Percentiles rank a stretch among this genome's conserved stretches.
Evolutionary conservation across 768 basidiomycete species (phyloP).

Genomic region (Thelephora ganbajun): DNA sequence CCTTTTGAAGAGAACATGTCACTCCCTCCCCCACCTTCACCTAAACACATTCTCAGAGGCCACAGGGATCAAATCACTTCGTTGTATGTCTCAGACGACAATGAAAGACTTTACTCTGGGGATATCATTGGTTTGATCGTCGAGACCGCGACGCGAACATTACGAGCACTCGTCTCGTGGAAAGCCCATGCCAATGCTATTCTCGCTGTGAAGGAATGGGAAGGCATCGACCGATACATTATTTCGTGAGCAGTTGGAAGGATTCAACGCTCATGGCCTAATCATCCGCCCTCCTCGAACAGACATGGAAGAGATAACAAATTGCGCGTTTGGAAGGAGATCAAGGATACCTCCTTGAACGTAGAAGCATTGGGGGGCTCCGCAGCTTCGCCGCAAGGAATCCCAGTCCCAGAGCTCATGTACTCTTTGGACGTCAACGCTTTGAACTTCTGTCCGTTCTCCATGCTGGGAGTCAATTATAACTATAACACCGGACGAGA

Average conservation of each 20-base stretch:
- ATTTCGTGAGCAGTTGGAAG: no score
- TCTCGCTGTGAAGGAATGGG: slow-evolving; percentile 70
- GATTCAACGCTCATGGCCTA: background rate
- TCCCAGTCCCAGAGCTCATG: slow-evolving; percentile 34
- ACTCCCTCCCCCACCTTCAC: slow-evolving; percentile 27
- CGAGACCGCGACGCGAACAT: slow-evolving; percentile 58
- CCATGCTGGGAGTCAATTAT: slow-evolving; percentile 30
- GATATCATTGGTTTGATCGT: slow-evolving; percentile 70
- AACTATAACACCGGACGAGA: background rate
- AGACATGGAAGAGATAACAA: slow-evolving; percentile 85
- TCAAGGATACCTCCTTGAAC: slow-evolving; percentile 28
- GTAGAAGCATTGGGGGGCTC: slow-evolving; percentile 39
- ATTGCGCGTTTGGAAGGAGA: slow-evolving; percentile 56
- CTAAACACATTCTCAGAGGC: slow-evolving; percentile 60
- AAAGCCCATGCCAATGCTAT: slow-evolving; percentile 65
- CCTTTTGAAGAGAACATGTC: slow-evolving; percentile 23
- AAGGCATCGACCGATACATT: slow-evolving; percentile 5
- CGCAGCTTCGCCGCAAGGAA: slow-evolving; percentile 31
- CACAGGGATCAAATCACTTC: slow-evolving; percentile 53
- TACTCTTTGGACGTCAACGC: slow-evolving; percentile 85
- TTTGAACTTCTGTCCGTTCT: slow-evolving; percentile 87
- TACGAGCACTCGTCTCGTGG: slow-evolving; percentile 69
- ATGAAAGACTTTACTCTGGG: slow-evolving; percentile 76
- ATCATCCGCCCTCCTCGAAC: background rate
- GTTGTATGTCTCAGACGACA: slow-evolving; percentile 52